These are phyloP conservation scores for Stylosanthes scabra DNA, from an alignment of 331 rosid species.

Conservation along the genomic window DNA sequence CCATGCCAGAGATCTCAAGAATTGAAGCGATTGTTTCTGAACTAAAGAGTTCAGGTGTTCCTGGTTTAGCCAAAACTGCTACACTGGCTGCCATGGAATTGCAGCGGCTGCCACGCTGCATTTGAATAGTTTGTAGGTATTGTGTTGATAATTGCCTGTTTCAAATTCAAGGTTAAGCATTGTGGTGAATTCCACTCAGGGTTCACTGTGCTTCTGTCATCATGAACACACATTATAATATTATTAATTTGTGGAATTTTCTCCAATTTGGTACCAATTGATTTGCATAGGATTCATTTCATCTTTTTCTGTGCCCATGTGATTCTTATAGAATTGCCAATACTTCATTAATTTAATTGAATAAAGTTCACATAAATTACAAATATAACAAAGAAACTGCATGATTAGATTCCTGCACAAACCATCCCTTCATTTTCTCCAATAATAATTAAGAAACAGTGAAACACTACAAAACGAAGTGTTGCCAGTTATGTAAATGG, in stretches of 20 bases:
- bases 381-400: conserved; percentile 3
- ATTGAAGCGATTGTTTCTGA: conserved; percentile 77
- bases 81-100: conserved; percentile 79
- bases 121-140: conserved; percentile 53
- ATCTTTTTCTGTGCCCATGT: conserved; percentile 1
- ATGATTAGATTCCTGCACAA: neutral
- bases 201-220: conserved; percentile 44
- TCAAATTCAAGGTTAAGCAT: conserved; percentile 33
- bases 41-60: conserved; percentile 70
- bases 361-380: neutral
- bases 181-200: conserved; percentile 48
- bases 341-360: conserved; percentile 1
- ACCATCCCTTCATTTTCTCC: neutral
- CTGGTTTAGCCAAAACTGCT: conserved; percentile 70
- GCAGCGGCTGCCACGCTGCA: conserved; percentile 95
- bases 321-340: neutral
- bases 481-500: conserved; percentile 16
- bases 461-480: conserved; percentile 5
- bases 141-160: conserved; percentile 19
- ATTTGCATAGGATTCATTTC: neutral
- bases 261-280: conserved; percentile 15
- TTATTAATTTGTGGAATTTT: conserved; percentile 16
- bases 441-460: neutral
- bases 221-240: conserved; percentile 28
- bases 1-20: conserved; percentile 77